Evolutionary conservation across 192 early-diverging fungal genomes (phyloP).

Genomic region (Globomyces pollinis-pini): DNA sequence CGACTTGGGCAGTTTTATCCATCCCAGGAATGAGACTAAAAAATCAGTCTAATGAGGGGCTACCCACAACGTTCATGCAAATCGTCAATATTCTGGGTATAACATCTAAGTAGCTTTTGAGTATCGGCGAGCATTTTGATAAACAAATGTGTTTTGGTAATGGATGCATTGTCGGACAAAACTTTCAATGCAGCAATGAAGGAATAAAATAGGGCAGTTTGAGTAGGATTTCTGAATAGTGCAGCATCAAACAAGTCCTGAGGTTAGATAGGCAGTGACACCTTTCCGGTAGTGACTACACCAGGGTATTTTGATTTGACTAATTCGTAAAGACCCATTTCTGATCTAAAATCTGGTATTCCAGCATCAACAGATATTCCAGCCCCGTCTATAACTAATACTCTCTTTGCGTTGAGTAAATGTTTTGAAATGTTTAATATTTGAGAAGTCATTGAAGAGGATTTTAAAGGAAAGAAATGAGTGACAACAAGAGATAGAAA

Average conservation of each 20-base stretch:
- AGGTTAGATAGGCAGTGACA: too few species aligned
- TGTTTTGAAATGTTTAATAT: constrained; percentile 9
- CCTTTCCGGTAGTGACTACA: constrained; percentile 61
- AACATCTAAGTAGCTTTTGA: constrained; percentile 79
- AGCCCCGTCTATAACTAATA: constrained; percentile 74
- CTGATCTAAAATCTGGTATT: constrained; percentile 54
- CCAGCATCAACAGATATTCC: constrained; percentile 84
- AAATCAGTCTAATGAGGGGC: too few species aligned
- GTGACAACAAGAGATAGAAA: too few species aligned
- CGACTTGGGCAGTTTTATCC: constrained; percentile 33
- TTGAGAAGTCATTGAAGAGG: too few species aligned
- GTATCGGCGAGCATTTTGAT: constrained; percentile 65
- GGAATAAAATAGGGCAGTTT: constrained; percentile 56
- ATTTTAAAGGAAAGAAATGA: too few species aligned
- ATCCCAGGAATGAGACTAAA: not conserved
- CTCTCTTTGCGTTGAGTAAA: constrained; percentile 30
- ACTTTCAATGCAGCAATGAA: constrained; percentile 30
- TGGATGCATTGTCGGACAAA: constrained; percentile 59
- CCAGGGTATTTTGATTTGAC: constrained; percentile 69
- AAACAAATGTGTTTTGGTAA: constrained; percentile 81
- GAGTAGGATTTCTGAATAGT: constrained; percentile 60
- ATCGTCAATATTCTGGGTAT: constrained; percentile 97
- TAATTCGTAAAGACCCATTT: constrained; percentile 76
- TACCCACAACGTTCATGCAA: constrained; percentile 67
- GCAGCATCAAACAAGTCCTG: constrained; percentile 79